phyloP scores from a whole-genome alignment of 2,329 filamentous ascomycete species.

The Calonectria pteridis region DNA sequence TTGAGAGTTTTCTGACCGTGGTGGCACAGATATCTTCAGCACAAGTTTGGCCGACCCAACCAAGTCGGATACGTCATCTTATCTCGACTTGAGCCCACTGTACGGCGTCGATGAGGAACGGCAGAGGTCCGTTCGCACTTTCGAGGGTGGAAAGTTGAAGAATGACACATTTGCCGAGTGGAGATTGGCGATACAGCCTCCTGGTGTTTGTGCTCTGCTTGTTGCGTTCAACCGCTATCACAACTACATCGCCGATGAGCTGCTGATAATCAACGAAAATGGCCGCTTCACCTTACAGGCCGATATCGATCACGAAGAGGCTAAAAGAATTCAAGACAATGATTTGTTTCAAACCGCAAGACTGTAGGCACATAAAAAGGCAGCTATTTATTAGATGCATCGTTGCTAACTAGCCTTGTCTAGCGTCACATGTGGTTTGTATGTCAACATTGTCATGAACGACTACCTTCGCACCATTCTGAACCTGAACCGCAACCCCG shows the following conservation, averaged over 20 bases:
- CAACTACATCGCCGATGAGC: background rate
- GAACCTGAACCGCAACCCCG: background rate
- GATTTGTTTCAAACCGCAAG: background rate
- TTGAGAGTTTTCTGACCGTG: background rate
- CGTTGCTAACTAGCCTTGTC: background rate
- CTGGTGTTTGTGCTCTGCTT: background rate
- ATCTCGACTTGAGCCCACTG: background rate
- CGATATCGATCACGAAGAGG: background rate
- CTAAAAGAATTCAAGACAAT: background rate
- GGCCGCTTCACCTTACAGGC: background rate
- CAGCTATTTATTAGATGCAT: background rate
- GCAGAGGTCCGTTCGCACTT: background rate
- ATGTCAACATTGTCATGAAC: conserved; percentile 5
- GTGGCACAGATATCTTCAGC: background rate
- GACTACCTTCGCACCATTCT: background rate
- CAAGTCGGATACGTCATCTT: background rate
- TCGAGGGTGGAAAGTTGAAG: background rate
- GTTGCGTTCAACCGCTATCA: background rate
- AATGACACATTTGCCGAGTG: background rate
- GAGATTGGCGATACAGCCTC: background rate
- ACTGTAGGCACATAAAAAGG: background rate
- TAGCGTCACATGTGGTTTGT: background rate
- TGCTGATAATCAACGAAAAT: background rate
- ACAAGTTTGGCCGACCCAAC: background rate
- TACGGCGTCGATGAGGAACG: background rate